A percentile compares a stretch with the other conserved stretches of the same genome.
phyloP scores from a whole-genome alignment of 352 stramenopile genomes.

The Globisporangium irregulare region DNA sequence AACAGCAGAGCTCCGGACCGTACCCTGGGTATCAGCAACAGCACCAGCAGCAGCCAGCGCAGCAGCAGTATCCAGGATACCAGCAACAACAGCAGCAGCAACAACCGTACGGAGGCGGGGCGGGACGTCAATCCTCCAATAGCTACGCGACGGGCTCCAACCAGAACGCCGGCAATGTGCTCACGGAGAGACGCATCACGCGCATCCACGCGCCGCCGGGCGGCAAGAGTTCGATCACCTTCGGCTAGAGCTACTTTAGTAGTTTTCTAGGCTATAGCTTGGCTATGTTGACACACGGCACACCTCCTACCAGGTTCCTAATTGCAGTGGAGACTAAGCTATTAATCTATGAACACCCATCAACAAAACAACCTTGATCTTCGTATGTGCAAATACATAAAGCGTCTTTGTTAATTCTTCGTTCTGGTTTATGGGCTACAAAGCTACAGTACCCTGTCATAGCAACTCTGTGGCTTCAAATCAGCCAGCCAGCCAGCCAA shows the following conservation, averaged over 20 bases:
- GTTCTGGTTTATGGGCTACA: neutral
- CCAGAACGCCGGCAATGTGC: constrained; percentile 89
- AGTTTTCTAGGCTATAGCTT: neutral
- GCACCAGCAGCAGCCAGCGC: constrained; percentile 24
- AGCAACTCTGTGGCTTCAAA: neutral
- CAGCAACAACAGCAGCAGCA: constrained; percentile 20
- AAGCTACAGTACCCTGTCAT: neutral
- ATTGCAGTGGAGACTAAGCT: neutral
- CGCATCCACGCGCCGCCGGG: constrained; percentile 87
- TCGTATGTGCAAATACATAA: constrained; percentile 12
- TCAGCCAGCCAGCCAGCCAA: neutral
- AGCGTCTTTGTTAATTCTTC: constrained; percentile 6
- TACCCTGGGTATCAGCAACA: constrained; percentile 15
- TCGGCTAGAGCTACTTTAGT: constrained; percentile 36
- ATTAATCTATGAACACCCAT: constrained; percentile 6
- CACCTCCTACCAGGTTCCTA: neutral
- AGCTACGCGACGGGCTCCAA: constrained; percentile 78
- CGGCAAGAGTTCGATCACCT: constrained; percentile 75
- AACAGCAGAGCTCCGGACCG: constrained; percentile 17
- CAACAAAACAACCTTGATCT: neutral
- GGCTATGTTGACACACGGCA: neutral
- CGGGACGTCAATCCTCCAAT: constrained; percentile 65
- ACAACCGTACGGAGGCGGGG: constrained; percentile 21
- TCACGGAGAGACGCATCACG: constrained; percentile 88
- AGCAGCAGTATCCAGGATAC: constrained; percentile 13